Percentiles rank a stretch among this genome's conserved stretches.
Conservation (phyloP, 495 filamentous ascomycete genomes). For the Neurospora sp. region DNA sequence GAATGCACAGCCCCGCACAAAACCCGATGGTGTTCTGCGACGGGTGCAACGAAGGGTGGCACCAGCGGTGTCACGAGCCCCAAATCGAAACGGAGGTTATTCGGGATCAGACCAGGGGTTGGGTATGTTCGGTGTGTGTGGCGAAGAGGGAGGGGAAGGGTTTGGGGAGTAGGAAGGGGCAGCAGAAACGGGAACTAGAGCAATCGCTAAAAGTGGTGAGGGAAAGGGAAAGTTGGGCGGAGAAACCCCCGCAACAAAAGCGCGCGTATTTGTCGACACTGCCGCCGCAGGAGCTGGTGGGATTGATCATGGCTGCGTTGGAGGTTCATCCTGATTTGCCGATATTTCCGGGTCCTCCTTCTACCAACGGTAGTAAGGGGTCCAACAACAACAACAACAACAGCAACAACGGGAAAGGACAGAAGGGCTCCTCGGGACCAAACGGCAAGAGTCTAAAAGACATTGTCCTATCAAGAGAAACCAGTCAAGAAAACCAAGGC, state of each 20-base stretch:
- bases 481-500: constrained; percentile 4
- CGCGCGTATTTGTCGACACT: constrained; percentile 30
- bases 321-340: constrained; percentile 32
- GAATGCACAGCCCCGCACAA: constrained; percentile 59
- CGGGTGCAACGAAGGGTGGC: constrained; percentile 78
- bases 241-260: constrained; percentile 25
- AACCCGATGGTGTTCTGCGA: constrained; percentile 97
- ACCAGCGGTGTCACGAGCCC: constrained; percentile 85
- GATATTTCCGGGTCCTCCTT: constrained; percentile 25
- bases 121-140: constrained; percentile 66
- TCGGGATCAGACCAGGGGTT: constrained; percentile 48
- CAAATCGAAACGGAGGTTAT: constrained; percentile 63
- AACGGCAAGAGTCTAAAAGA: constrained; percentile 5
- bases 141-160: constrained; percentile 34
- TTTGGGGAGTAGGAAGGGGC: constrained; percentile 19
- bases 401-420: neutral
- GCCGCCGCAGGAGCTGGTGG: constrained; percentile 24
- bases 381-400: neutral
- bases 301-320: constrained; percentile 17
- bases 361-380: constrained; percentile 2
- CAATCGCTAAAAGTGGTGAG: neutral
- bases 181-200: constrained; percentile 1
- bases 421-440: constrained; percentile 1
- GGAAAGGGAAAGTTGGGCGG: constrained; percentile 31
- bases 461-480: neutral